phyloP scores from a whole-genome alignment of 345 rosid genomes.

The Kernera saxatilis region DNA sequence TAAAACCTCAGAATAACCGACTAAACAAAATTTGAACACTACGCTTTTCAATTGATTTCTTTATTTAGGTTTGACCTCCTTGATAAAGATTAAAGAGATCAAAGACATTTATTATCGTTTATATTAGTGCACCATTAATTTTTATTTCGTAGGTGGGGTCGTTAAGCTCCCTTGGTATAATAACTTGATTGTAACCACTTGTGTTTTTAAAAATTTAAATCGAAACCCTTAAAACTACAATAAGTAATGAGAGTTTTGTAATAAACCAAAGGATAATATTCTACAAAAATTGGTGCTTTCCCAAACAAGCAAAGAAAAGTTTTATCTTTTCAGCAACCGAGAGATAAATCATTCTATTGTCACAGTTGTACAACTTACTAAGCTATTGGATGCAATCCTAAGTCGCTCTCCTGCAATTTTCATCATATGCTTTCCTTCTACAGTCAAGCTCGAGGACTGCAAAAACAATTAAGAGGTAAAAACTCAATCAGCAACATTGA shows the following conservation, averaged over 20 bases:
- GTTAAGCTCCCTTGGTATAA: background rate
- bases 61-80: background rate
- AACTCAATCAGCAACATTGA: background rate
- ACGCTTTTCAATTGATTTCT: background rate
- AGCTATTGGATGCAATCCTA: slow-evolving; percentile 29
- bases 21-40: background rate
- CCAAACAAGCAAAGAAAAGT: background rate
- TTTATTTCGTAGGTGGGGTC: background rate
- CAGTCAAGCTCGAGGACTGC: slow-evolving; percentile 47
- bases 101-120: background rate
- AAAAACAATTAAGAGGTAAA: background rate
- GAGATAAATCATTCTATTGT: background rate
- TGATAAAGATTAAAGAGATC: background rate
- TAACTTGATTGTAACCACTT: background rate
- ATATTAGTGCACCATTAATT: background rate
- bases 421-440: slow-evolving; percentile 54
- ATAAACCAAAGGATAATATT: background rate
- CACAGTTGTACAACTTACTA: background rate
- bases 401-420: slow-evolving; percentile 40
- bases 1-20: background rate
- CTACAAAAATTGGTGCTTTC: slow-evolving; percentile 5
- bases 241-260: no score
- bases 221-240: background rate
- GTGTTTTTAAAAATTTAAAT: background rate
- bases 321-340: background rate